Base-by-base conservation (phyloP, 495 filamentous ascomycete genomes). In the Penicillium lividum region DNA sequence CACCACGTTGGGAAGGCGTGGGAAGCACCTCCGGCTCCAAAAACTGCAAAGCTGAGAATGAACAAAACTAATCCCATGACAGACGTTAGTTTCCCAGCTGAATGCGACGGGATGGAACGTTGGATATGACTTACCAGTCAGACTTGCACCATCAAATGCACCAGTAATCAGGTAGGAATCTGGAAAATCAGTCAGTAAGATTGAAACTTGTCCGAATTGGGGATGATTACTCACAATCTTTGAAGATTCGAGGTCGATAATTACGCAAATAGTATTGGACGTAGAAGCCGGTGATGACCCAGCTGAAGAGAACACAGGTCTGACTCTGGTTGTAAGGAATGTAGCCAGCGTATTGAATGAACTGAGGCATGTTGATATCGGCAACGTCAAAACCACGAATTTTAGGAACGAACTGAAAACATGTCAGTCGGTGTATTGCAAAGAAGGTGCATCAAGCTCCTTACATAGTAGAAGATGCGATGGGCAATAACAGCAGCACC, bases 41-140 rank as follows among this genome's bases (percentile, higher is more conserved):
- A 79, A 0, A 86, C 80, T 1, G 84, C 82, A 65, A 86, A 86
- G 0, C 80, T 80, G 4, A 86, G 70, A 31, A 86, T 77, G 56
- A 86, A 86, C 0, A 85, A 68, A 0, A 82, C 22, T 22, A 22
- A 1, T 22, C 22, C 22, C 22, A 22, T 22, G 2, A 22, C 22
- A 22, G 22, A 22, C 22, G 22, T 22, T 22, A 22, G 22, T 22
- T 22, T 2, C 22, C 22, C 1, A 22, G 22, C 22, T 22, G 22
- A 1, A 22, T 22, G 22, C 1, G 22, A 22, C 2, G 22, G 22
- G 22, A 22, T 22, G 22, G 22, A 22, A 22, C 22, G 22, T 22
- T 22, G 22, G 22, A 22, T 22, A 1, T 22, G 2, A 22, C 22
- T 22, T 22, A 22, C 22, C 67, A 6, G 74, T 68, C 46, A 78